These are phyloP conservation scores for Nyctanthes arbortristis DNA, from an alignment of 257 asterid genomes.

Conservation along the genomic window DNA sequence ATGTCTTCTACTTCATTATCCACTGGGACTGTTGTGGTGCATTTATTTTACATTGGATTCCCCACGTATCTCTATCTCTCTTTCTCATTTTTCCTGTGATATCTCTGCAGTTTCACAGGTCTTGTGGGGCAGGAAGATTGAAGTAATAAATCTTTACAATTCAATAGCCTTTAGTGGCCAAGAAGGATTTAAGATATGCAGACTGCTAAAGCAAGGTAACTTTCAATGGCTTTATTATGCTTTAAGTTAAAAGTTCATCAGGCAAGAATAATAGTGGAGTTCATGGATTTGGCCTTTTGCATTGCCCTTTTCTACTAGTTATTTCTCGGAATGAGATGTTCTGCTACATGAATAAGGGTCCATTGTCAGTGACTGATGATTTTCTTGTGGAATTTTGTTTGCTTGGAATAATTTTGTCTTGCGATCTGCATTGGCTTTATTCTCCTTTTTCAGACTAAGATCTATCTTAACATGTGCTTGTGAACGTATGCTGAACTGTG, in stretches of 20 bases:
- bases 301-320: too few species aligned
- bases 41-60: conserved; percentile 62
- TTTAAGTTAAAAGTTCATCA: not conserved
- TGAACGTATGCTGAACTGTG: not conserved
- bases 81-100: conserved; percentile 39
- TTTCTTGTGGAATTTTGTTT: too few species aligned
- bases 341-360: too few species aligned
- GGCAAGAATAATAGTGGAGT: conserved; percentile 1
- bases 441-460: too few species aligned
- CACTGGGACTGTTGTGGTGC: conserved; percentile 31
- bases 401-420: too few species aligned
- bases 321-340: conserved; percentile 3
- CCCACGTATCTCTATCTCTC: conserved; percentile 26
- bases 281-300: not conserved
- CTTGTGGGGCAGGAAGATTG: conserved; percentile 54
- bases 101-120: conserved; percentile 50
- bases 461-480: too few species aligned
- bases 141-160: conserved; percentile 15
- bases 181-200: conserved; percentile 62
- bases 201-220: conserved; percentile 85
- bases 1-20: conserved; percentile 21
- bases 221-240: conserved; percentile 22
- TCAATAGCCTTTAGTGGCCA: conserved; percentile 34
- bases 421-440: too few species aligned
- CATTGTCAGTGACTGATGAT: too few species aligned